Evolutionary conservation across 805 yeast genomes (phyloP).

Genomic region (Metschnikowia anglica): DNA sequence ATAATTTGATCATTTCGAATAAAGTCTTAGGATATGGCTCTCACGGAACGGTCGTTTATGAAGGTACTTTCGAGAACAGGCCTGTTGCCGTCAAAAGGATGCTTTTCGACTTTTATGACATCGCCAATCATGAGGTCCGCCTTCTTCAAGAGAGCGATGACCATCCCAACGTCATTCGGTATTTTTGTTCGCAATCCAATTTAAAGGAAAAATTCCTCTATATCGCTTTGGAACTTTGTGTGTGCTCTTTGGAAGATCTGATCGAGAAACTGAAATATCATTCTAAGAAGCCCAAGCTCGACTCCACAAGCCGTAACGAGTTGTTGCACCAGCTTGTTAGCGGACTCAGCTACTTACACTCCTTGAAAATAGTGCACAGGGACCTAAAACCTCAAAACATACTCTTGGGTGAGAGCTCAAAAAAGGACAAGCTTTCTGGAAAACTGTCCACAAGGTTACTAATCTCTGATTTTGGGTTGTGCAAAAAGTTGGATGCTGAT

Average conservation of each 20-base stretch:
- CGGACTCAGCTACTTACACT: slow-evolving; percentile 85
- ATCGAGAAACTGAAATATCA: slow-evolving; percentile 51
- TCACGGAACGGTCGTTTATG: slow-evolving; percentile 92
- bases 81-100: slow-evolving; percentile 96
- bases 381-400: slow-evolving; percentile 95
- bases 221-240: slow-evolving; percentile 90
- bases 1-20: slow-evolving; percentile 63
- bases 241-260: slow-evolving; percentile 84
- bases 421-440: slow-evolving; percentile 10
- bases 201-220: slow-evolving; percentile 72
- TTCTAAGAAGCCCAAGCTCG: slow-evolving; percentile 19
- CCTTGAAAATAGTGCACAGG: slow-evolving; percentile 88
- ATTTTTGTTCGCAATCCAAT: slow-evolving; percentile 88
- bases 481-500: slow-evolving; percentile 87
- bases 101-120: slow-evolving; percentile 89
- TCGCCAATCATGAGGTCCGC: slow-evolving; percentile 89
- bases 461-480: slow-evolving; percentile 94
- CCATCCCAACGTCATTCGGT: slow-evolving; percentile 91
- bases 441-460: slow-evolving; percentile 53
- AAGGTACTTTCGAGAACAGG: slow-evolving; percentile 85
- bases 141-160: slow-evolving; percentile 91
- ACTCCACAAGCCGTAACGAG: slow-evolving; percentile 27
- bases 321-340: slow-evolving; percentile 73
- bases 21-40: slow-evolving; percentile 91
- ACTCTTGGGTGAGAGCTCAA: slow-evolving; percentile 64